Percentiles rank a stretch among this genome's conserved stretches.
Evolutionary conservation across 2,329 filamentous ascomycete species (phyloP).

Genomic region (Ascochyta clinopodiicola): DNA sequence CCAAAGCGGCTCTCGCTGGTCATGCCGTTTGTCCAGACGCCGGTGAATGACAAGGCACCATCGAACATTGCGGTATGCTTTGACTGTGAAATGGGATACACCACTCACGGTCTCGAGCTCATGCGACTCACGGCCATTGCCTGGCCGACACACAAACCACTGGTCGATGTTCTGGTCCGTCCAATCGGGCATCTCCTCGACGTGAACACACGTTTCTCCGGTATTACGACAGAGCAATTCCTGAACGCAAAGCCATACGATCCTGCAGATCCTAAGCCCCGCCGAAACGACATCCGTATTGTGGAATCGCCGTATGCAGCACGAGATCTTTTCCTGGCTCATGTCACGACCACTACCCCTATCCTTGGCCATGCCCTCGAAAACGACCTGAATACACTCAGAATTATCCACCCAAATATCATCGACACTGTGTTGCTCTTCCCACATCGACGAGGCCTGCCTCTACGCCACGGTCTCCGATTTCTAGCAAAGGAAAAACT

Average conservation of each 20-base stretch:
- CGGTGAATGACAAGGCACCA: conserved; percentile 61
- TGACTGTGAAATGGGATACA: conserved; percentile 98
- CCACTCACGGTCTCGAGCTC: conserved; percentile 84
- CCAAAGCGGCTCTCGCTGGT: conserved; percentile 76
- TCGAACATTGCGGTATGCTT: conserved; percentile 73
- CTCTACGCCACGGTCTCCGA: conserved; percentile 79
- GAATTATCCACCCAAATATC: conserved; percentile 83
- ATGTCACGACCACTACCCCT: conserved; percentile 78
- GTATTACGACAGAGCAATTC: conserved; percentile 80
- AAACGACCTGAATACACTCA: conserved; percentile 87
- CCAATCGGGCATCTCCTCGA: conserved; percentile 86
- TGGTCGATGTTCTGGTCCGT: conserved; percentile 85
- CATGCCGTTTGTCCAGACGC: conserved; percentile 82
- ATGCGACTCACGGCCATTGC: conserved; percentile 86
- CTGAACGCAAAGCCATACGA: conserved; percentile 62
- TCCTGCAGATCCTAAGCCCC: conserved; percentile 27
- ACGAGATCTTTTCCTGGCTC: conserved; percentile 76
- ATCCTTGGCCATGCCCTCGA: conserved; percentile 93
- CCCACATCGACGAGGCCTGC: conserved; percentile 78
- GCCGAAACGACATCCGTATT: conserved; percentile 64
- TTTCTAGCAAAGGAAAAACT: conserved; percentile 73
- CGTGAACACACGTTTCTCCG: conserved; percentile 90
- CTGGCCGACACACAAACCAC: conserved; percentile 77
- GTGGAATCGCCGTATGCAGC: conserved; percentile 78
- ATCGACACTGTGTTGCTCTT: conserved; percentile 87